Evolutionary conservation across 176 grass and related monocot genomes (phyloP), one percentile per base, ranked within the genome.

Genomic region (Calamus simplicifolius): DNA sequence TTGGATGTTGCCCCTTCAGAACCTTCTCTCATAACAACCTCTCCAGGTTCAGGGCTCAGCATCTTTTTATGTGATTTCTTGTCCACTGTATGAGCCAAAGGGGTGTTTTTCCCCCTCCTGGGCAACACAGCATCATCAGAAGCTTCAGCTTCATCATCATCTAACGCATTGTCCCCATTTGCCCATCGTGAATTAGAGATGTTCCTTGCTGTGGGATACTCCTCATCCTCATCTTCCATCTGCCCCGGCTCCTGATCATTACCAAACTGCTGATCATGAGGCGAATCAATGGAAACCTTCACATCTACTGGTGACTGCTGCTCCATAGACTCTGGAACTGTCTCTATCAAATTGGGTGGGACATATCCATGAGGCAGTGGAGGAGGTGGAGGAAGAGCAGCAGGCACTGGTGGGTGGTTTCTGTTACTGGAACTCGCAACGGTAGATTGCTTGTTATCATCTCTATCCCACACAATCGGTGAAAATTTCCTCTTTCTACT

Each of bases 171-270:
- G 18, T 74, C 80, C 68, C 68, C 63, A 25, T 80, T 64, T 19
- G 79, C 87, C 93, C 87, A 98, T 29, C 93, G 77, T 5, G 93
- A 98, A 5, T 67, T 80, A 25, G 80, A 82, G 62, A 98, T 92
- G 50, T 86, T 88, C 71, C 81, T 73, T 19, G 19, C 64, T 26
- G 72, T 67, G 49, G 55, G 52, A 26, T 73, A 63, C n/a, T 66
- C 67, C 14, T 83, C 73, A 62, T 88, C 84, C 29, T 75, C 80
- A 50, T 88, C 70, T 15, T 73, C 84, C 53, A 59, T 18, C 57
- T 27, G 25, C 38, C 2, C 28, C 30, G 14, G 49, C 2, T 60
- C 65, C 16, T 51, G 53, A 48, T 57, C 50, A 25, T 67, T 58
- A 4, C n/a, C 54, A 8, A 43, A 72, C 69, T 67, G 60, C 50